Base-by-base conservation (phyloP, 805 yeast species). In the Candida schatavii region DNA sequence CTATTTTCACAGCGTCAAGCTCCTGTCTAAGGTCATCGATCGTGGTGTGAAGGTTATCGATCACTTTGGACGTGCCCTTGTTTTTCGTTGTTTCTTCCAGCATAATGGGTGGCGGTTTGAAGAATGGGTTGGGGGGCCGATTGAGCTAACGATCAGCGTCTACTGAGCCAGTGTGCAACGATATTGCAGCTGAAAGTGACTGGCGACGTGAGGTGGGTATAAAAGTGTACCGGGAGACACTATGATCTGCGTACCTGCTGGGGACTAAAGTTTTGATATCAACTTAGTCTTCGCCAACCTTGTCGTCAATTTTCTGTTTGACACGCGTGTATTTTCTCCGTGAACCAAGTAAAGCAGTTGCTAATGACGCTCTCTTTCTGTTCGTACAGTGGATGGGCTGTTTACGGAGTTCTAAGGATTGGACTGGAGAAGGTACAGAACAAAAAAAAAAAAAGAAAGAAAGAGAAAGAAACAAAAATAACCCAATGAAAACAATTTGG, bases 11-110 rank as follows among this genome's bases (percentile, higher is more conserved):
- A 52, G 42, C 62, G 25, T 66, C 71, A 37, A 71, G 57, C 48
- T 80, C 82, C 7, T 66, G 55, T 49, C 76, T 78, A 48, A 70
- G 57, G 11, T 27, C 35, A 44, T 70, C 76, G 30, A 70, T 70
- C 28, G 69, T 69, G 50, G 61, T 41, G 62, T 73, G 81, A 41
- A 83, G 66, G 10, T 73, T 63, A 54, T 82, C 88, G 25, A 82
- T 77, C 66, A 72, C 71, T 39, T 37, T 50, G 11, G 35, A 31
- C 7, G 62, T 54, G 5, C 54, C 49, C 20, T 52, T 54, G 29
- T 49, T 46, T 34, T 52, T 57, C 19, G 44, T 50, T 34, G 59
- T 37, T 25, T 54, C 58, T 40, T 54, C 61, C 59, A 54, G 27
- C 27, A 23, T 23, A 11, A 7, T 23, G 7, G 27, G 27, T 23